phyloP scores from a whole-genome alignment of 306 rosid species.

The Cucurbita pepo region DNA sequence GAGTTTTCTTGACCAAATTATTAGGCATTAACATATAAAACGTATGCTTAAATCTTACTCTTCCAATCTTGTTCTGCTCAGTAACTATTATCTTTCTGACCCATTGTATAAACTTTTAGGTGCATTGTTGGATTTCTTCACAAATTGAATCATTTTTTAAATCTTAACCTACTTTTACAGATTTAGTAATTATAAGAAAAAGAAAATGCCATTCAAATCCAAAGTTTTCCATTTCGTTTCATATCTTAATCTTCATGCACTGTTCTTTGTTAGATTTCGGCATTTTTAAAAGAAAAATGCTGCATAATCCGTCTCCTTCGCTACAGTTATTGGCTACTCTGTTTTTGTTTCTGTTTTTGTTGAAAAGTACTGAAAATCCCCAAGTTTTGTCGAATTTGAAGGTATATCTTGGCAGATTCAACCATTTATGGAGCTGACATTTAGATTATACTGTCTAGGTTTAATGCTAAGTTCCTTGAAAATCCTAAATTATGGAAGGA shows the following conservation, averaged over 20 bases:
- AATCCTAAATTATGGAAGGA: background rate
- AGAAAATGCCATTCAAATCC: background rate
- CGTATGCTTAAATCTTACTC: background rate
- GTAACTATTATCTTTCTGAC: background rate
- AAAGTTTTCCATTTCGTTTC: background rate
- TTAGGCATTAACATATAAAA: background rate
- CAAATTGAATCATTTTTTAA: background rate
- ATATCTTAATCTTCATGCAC: background rate
- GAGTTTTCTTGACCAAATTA: background rate
- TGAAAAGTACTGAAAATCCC: background rate
- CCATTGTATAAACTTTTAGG: background rate
- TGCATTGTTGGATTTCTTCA: background rate
- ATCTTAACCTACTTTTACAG: background rate
- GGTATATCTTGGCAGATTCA: background rate
- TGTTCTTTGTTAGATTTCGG: background rate
- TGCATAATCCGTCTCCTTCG: background rate
- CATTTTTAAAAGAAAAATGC: background rate
- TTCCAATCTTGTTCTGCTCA: background rate
- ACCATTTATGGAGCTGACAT: background rate
- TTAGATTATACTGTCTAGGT: background rate
- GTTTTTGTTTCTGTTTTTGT: background rate
- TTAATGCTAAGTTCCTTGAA: background rate
- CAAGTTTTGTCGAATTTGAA: background rate
- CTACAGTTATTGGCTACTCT: background rate
- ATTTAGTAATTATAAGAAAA: background rate